A percentile compares a stretch with the other conserved stretches of the same genome.
Evolutionary conservation across 305 asterid genomes (phyloP).

Genomic region (Solanum hybrid): DNA sequence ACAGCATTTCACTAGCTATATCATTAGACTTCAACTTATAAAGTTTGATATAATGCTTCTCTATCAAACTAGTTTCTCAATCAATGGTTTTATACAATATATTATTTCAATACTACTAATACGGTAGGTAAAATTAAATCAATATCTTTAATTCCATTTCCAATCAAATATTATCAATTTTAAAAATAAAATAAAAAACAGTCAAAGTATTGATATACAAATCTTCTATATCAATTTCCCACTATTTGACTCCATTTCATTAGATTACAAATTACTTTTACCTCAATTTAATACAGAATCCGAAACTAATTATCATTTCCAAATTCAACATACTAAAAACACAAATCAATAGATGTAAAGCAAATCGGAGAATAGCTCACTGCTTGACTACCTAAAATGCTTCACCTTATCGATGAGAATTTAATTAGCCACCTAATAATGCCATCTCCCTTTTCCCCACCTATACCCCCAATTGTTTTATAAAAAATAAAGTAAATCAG

Average conservation of each 20-base stretch:
- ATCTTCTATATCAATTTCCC: not conserved
- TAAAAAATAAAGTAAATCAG: not conserved
- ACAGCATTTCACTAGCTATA: not conserved
- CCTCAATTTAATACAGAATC: not conserved
- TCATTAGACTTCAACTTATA: not conserved
- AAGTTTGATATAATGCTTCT: not conserved
- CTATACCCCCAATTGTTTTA: not conserved
- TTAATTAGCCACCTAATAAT: too few species aligned
- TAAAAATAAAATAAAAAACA: too few species aligned
- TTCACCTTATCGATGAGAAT: not conserved
- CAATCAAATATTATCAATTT: not conserved
- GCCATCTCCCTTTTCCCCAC: not conserved
- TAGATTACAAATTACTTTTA: not conserved
- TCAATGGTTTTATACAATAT: not conserved
- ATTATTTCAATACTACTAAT: not conserved
- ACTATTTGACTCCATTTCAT: not conserved
- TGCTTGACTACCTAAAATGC: not conserved
- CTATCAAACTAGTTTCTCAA: not conserved
- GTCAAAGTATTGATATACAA: not conserved
- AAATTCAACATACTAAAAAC: not conserved
- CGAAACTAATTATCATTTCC: not conserved
- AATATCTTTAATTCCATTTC: not conserved
- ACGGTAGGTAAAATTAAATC: not conserved
- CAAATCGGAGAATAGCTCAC: not conserved
- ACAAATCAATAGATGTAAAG: not conserved